These are phyloP conservation scores for Rhodotorula sp. DNA, from an alignment of 1,284 basidiomycete genomes.

Conservation along the genomic window DNA sequence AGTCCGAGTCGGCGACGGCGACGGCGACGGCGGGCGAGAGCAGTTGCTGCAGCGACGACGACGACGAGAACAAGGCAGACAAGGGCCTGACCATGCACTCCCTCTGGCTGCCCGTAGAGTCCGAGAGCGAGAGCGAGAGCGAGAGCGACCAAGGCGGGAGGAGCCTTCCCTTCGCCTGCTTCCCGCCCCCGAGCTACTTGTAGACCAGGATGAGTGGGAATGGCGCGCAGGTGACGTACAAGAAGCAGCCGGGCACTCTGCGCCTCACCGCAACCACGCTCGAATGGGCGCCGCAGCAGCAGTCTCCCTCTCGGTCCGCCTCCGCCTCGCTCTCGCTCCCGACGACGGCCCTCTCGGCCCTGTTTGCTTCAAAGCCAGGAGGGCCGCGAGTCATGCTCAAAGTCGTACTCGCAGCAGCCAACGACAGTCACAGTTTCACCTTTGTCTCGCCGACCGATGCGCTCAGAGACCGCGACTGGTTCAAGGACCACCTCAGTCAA, in stretches of 20 bases:
- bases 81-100: slow-evolving; percentile 2
- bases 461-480: slow-evolving; percentile 65
- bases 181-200: no score
- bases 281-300: slow-evolving; percentile 63
- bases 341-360: slow-evolving; percentile 59
- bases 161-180: background rate
- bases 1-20: background rate
- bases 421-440: slow-evolving; percentile 71
- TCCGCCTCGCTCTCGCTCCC: slow-evolving; percentile 61
- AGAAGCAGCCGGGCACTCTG: slow-evolving; percentile 69
- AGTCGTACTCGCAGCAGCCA: slow-evolving; percentile 53
- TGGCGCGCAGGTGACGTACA: slow-evolving; percentile 63
- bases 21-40: background rate
- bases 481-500: slow-evolving; percentile 70
- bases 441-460: slow-evolving; percentile 61
- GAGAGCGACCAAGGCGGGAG: no score
- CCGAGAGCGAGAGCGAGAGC: no score
- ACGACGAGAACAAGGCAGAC: background rate
- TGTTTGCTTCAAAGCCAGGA: slow-evolving; percentile 78
- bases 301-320: no score
- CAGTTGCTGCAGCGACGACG: background rate
- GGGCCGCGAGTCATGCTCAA: slow-evolving; percentile 71
- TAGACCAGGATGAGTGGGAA: no score
- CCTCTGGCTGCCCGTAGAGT: no score
- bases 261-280: slow-evolving; percentile 65